A percentile compares a stretch with the other conserved stretches of the same genome.
Conservation (phyloP, 305 asterid genomes). For the Caryopteris hybrid region DNA sequence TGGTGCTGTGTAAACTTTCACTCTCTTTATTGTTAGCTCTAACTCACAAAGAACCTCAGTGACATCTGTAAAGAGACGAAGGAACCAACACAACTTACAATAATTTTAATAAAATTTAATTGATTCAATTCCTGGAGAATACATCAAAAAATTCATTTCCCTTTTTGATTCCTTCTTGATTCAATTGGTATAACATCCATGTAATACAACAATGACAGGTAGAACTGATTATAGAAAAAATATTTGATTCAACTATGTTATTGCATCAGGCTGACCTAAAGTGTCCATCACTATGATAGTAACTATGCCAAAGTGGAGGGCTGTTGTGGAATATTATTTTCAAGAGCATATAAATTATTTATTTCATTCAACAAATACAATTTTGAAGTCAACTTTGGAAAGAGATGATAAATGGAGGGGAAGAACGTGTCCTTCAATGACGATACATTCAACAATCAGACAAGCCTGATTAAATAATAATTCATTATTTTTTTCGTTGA, state of each 20-base stretch:
- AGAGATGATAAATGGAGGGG: neutral
- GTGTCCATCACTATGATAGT: neutral
- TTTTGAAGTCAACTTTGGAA: slow-evolving; percentile 23
- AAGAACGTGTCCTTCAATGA: neutral
- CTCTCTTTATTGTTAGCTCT: slow-evolving; percentile 65
- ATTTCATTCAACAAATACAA: slow-evolving; percentile 5
- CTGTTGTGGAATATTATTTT: neutral
- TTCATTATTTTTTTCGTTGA: neutral
- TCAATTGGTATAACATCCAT: neutral
- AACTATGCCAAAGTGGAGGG: slow-evolving; percentile 15
- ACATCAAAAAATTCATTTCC: neutral
- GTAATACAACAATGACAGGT: neutral
- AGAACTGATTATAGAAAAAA: neutral
- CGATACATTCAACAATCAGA: neutral
- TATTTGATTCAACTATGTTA: neutral
- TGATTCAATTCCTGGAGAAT: neutral
- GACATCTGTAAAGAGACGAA: slow-evolving; percentile 37
- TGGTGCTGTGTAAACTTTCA: slow-evolving; percentile 61
- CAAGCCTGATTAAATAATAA: neutral
- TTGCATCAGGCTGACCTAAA: slow-evolving; percentile 5
- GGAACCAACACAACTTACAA: neutral
- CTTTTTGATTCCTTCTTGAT: neutral
- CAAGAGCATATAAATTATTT: neutral
- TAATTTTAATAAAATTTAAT: neutral
- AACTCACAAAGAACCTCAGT: slow-evolving; percentile 61